Evolutionary conservation across 352 stramenopile genomes (phyloP).

Genomic region (Plasmopara halstedii): DNA sequence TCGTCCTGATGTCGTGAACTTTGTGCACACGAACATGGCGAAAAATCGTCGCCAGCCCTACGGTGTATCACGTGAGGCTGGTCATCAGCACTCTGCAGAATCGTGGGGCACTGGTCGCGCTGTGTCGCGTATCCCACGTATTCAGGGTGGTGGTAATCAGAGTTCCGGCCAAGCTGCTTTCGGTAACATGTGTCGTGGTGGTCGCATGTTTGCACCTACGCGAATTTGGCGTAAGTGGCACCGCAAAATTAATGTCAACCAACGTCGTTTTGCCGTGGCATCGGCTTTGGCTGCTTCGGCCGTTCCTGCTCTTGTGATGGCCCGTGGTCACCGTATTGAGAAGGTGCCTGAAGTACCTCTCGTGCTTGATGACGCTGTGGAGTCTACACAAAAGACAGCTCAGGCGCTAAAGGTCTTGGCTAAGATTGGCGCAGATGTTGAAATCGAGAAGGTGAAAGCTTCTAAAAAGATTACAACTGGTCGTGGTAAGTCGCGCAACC

Average conservation of each 20-base stretch:
- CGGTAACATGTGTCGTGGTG: conserved; percentile 98
- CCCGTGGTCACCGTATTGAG: conserved; percentile 96
- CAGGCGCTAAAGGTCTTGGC: conserved; percentile 93
- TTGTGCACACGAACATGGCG: conserved; percentile 99
- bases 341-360: conserved; percentile 96
- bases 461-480: conserved; percentile 97
- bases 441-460: conserved; percentile 97
- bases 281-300: conserved; percentile 96
- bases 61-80: conserved; percentile 92
- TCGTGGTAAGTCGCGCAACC: conserved; percentile 99
- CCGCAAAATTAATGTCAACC: conserved; percentile 97
- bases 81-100: conserved; percentile 95
- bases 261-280: conserved; percentile 95
- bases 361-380: conserved; percentile 91
- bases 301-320: conserved; percentile 95
- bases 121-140: conserved; percentile 99
- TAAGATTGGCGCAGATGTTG: conserved; percentile 90
- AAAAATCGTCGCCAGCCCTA: conserved; percentile 99
- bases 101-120: conserved; percentile 99
- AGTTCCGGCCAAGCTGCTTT: conserved; percentile 97
- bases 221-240: conserved; percentile 99
- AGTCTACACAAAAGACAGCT: conserved; percentile 93
- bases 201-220: conserved; percentile 98
- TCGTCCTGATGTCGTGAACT: conserved; percentile 98
- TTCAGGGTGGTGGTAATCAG: conserved; percentile 96